Percentiles rank a stretch among this genome's conserved stretches.
phyloP scores from a whole-genome alignment of 805 yeast species.

The Cyberlindnera xylosilytica region DNA sequence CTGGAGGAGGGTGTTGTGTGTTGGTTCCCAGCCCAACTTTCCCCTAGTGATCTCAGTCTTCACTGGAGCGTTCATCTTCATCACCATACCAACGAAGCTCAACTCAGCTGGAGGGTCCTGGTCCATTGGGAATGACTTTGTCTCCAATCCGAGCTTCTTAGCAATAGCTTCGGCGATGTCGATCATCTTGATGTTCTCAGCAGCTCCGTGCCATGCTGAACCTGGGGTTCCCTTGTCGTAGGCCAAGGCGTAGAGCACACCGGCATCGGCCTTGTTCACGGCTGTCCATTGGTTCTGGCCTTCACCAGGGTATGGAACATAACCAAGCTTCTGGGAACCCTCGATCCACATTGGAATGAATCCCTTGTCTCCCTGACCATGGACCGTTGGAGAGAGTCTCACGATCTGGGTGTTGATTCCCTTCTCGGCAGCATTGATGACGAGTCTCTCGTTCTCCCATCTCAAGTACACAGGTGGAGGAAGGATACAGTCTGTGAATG shows the following conservation, averaged over 20 bases:
- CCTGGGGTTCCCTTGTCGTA: neutral
- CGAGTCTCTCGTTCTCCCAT: neutral
- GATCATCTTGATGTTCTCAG: slow-evolving; percentile 25
- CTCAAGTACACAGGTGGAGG: slow-evolving; percentile 15
- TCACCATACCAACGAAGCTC: slow-evolving; percentile 17
- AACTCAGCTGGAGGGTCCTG: slow-evolving; percentile 11
- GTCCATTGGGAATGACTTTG: slow-evolving; percentile 11
- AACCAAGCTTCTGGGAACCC: slow-evolving; percentile 32
- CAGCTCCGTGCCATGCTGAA: slow-evolving; percentile 23
- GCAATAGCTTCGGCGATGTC: slow-evolving; percentile 30
- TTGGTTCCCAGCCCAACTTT: slow-evolving; percentile 30
- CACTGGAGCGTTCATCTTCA: slow-evolving; percentile 14
- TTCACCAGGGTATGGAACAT: slow-evolving; percentile 35
- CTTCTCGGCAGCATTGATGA: neutral
- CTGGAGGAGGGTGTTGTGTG: neutral
- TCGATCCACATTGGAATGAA: slow-evolving; percentile 26
- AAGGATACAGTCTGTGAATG: slow-evolving; percentile 13
- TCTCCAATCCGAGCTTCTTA: slow-evolving; percentile 17
- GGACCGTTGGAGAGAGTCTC: slow-evolving; percentile 36
- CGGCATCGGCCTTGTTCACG: slow-evolving; percentile 34
- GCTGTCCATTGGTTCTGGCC: slow-evolving; percentile 34
- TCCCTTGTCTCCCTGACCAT: slow-evolving; percentile 32
- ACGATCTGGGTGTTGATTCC: slow-evolving; percentile 17
- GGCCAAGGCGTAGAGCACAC: slow-evolving; percentile 29
- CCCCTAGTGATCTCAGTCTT: slow-evolving; percentile 22